Conservation (phyloP, 2,329 filamentous ascomycete genomes). For the Aspergillus bombycis region DNA sequence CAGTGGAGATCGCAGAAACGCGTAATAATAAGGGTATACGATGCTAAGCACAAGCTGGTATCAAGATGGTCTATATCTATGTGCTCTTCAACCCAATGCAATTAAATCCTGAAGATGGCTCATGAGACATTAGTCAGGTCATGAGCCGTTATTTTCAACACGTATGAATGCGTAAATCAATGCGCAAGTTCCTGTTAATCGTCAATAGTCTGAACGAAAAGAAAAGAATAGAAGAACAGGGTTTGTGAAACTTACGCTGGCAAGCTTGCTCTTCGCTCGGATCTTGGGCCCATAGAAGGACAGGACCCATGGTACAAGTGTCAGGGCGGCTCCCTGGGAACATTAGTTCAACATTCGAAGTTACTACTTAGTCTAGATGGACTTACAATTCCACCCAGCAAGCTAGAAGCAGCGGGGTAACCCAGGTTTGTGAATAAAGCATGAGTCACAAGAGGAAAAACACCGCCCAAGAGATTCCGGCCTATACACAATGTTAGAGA, state of each 20-base stretch:
- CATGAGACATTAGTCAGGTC: background rate
- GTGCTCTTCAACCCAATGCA: background rate
- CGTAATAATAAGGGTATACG: background rate
- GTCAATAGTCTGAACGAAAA: background rate
- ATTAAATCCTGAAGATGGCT: background rate
- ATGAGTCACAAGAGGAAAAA: slow-evolving; percentile 76
- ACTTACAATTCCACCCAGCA: slow-evolving; percentile 73
- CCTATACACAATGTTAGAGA: slow-evolving; percentile 23
- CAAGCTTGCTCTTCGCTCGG: slow-evolving; percentile 74
- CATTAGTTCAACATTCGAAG: slow-evolving; percentile 10
- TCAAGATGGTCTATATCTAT: background rate
- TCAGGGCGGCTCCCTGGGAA: slow-evolving; percentile 58
- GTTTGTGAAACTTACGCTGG: slow-evolving; percentile 54
- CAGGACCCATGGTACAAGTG: slow-evolving; percentile 84
- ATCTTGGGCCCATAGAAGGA: slow-evolving; percentile 78
- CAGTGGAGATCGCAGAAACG: background rate
- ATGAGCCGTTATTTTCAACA: background rate
- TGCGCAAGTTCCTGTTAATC: slow-evolving; percentile 9
- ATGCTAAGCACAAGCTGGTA: background rate
- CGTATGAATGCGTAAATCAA: background rate
- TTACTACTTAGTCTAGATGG: background rate
- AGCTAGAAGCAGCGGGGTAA: slow-evolving; percentile 69
- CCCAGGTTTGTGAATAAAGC: slow-evolving; percentile 75
- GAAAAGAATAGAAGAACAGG: background rate
- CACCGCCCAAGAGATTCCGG: slow-evolving; percentile 78